A percentile compares a stretch with the other conserved stretches of the same genome.
These are phyloP conservation scores for Bombardia bombarda DNA, from an alignment of 495 filamentous ascomycete genomes.

Conservation along the genomic window DNA sequence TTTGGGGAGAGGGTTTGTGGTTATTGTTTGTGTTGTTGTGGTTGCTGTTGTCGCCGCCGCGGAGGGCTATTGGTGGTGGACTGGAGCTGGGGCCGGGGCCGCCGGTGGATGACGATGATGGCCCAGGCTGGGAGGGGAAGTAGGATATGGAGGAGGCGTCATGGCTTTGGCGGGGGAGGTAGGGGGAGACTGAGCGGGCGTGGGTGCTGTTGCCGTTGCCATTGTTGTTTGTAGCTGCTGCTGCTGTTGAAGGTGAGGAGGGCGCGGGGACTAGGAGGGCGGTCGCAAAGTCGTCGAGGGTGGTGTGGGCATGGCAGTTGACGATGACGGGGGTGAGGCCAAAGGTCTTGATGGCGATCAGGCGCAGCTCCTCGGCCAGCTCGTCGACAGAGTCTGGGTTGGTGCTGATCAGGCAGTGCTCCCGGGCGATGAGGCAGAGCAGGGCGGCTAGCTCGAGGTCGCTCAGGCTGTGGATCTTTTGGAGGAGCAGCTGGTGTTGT, in stretches of 20 bases:
- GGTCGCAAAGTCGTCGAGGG: conserved; percentile 70
- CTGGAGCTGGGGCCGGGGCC: background rate
- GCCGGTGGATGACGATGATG: conserved; percentile 1
- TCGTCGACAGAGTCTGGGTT: conserved; percentile 51
- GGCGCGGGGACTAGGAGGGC: conserved; percentile 48
- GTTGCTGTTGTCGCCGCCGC: too few species aligned
- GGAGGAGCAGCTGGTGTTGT: conserved; percentile 38
- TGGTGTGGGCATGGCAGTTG: conserved; percentile 62
- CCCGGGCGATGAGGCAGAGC: conserved; percentile 65
- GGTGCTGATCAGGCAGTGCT: conserved; percentile 84
- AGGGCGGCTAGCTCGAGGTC: conserved; percentile 85
- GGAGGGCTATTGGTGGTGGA: background rate
- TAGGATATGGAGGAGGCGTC: conserved; percentile 12
- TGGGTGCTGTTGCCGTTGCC: background rate
- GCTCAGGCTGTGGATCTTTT: conserved; percentile 63
- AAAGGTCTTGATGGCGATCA: conserved; percentile 65
- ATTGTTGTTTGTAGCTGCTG: conserved; percentile 8
- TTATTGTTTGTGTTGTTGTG: background rate
- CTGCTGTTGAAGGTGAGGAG: conserved; percentile 9
- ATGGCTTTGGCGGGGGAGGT: conserved; percentile 16
- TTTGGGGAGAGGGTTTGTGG: conserved; percentile 24
- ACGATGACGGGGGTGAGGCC: conserved; percentile 58
- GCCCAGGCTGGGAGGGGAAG: conserved; percentile 7
- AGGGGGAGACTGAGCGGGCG: conserved; percentile 26
- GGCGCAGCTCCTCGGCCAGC: conserved; percentile 61